Evolutionary conservation across 495 filamentous ascomycete species (phyloP).

Genomic region (Podospora comata): DNA sequence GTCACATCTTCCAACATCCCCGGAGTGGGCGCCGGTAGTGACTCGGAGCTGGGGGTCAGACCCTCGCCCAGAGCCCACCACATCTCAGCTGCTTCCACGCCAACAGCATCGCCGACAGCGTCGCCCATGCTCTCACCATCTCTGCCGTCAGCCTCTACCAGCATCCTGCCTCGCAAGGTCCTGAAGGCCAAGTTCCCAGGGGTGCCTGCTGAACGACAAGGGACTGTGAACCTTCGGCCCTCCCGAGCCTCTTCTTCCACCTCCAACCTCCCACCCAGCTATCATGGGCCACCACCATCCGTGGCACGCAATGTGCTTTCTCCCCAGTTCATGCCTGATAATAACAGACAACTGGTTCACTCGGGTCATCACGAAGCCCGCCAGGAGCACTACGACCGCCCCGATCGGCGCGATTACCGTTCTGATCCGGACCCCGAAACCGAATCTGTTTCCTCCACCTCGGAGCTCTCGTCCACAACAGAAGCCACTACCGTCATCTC

Average conservation of each 20-base stretch:
- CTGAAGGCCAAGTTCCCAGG: constrained; percentile 34
- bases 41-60: constrained; percentile 23
- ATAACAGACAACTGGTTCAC: constrained; percentile 10
- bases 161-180: constrained; percentile 32
- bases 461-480: constrained; percentile 45
- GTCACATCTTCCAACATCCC: constrained; percentile 35
- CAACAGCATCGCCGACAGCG: constrained; percentile 4
- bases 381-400: constrained; percentile 17
- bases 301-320: constrained; percentile 21
- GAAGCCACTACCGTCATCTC: constrained; percentile 40
- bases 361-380: neutral
- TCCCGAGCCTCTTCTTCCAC: constrained; percentile 23
- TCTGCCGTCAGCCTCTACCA: constrained; percentile 12
- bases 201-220: constrained; percentile 29
- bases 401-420: constrained; percentile 24
- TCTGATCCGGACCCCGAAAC: constrained; percentile 36
- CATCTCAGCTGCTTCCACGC: constrained; percentile 10
- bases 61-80: neutral
- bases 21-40: constrained; percentile 21
- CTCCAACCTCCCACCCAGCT: constrained; percentile 19
- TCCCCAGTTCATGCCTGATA: constrained; percentile 24
- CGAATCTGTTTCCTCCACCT: constrained; percentile 44
- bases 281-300: constrained; percentile 23
- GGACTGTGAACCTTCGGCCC: constrained; percentile 29
- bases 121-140: constrained; percentile 9